phyloP scores from a whole-genome alignment of 495 filamentous ascomycete species.

The Aspergillus bridgeri region DNA sequence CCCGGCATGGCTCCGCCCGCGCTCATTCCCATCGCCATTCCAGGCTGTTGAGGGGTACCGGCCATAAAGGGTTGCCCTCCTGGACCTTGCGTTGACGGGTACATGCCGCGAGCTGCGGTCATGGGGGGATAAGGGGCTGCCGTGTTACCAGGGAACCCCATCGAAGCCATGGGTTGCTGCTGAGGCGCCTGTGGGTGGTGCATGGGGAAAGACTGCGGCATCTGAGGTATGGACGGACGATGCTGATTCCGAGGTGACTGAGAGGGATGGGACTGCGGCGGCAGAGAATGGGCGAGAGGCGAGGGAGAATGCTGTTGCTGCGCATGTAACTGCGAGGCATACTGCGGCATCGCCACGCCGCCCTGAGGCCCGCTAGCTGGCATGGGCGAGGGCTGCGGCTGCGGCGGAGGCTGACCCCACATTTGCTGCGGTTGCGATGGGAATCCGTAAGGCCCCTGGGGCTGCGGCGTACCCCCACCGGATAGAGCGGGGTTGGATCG shows the following conservation, averaged over 20 bases:
- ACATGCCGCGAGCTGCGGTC: slow-evolving; percentile 36
- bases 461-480: slow-evolving; percentile 30
- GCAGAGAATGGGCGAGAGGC: slow-evolving; percentile 33
- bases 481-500: slow-evolving; percentile 40
- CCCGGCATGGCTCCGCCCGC: slow-evolving; percentile 37
- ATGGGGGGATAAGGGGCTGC: slow-evolving; percentile 38
- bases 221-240: slow-evolving; percentile 39
- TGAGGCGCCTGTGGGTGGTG: slow-evolving; percentile 55
- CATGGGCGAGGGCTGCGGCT: slow-evolving; percentile 51
- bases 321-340: slow-evolving; percentile 36
- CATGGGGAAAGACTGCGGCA: slow-evolving; percentile 45
- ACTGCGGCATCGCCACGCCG: slow-evolving; percentile 43
- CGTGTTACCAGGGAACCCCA: slow-evolving; percentile 38
- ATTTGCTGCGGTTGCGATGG: slow-evolving; percentile 45
- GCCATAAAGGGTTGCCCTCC: slow-evolving; percentile 41
- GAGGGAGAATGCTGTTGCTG: slow-evolving; percentile 44
- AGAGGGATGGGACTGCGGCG: slow-evolving; percentile 41
- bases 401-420: slow-evolving; percentile 54
- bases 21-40: slow-evolving; percentile 41
- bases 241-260: slow-evolving; percentile 49
- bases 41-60: slow-evolving; percentile 36
- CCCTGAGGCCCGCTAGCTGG: slow-evolving; percentile 40
- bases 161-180: slow-evolving; percentile 52
- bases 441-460: slow-evolving; percentile 46
- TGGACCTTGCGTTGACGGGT: slow-evolving; percentile 37